These are phyloP conservation scores for Colletotrichum kahawae DNA, from an alignment of 2,329 filamentous ascomycete genomes.

Conservation along the genomic window DNA sequence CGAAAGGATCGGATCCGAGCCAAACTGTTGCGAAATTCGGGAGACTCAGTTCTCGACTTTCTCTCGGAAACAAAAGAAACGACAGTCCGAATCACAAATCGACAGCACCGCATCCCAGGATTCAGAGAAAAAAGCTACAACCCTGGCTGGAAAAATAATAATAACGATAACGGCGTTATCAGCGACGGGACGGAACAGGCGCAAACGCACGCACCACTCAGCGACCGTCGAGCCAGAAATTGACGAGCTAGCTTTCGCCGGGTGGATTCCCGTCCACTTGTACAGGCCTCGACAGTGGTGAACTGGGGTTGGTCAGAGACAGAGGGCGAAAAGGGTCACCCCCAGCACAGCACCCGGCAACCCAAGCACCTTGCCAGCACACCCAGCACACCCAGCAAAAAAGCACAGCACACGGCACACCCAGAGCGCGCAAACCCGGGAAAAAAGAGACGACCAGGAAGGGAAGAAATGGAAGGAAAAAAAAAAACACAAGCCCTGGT, in stretches of 20 bases:
- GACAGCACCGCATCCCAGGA: background rate
- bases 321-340: background rate
- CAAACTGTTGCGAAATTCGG: background rate
- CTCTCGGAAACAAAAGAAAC: background rate
- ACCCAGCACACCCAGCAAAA: background rate
- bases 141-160: background rate
- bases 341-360: background rate
- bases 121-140: background rate
- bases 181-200: background rate
- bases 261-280: constrained; percentile 2
- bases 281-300: background rate
- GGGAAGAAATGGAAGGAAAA: background rate
- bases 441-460: background rate
- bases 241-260: background rate
- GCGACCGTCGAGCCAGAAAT: background rate
- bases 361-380: background rate
- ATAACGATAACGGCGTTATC: constrained; percentile 9
- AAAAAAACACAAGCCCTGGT: constrained; percentile 1
- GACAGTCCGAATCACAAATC: background rate
- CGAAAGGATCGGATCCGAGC: background rate
- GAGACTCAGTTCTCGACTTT: background rate
- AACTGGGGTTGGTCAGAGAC: constrained; percentile 16
- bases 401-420: background rate
- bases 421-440: background rate
- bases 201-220: constrained; percentile 13